Evolutionary conservation across 2,329 filamentous ascomycete species (phyloP).

Genomic region (Xenosphaeropsis pyriputrescens): DNA sequence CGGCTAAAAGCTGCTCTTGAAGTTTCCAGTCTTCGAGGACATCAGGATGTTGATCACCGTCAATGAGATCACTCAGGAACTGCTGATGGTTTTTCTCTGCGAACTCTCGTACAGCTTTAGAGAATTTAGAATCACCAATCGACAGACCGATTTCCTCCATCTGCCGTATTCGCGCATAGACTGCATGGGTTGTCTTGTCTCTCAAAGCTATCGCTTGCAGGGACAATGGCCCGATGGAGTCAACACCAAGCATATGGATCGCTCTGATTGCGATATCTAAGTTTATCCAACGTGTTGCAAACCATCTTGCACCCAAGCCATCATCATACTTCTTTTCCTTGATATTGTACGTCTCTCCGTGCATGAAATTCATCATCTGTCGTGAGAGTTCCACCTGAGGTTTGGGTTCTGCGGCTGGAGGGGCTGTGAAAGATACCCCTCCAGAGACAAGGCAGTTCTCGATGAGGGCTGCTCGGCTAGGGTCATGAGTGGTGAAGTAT

Average conservation of each 20-base stretch:
- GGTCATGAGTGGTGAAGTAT: constrained; percentile 19
- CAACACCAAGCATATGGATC: constrained; percentile 55
- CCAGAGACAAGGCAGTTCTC: constrained; percentile 11
- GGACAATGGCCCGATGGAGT: constrained; percentile 59
- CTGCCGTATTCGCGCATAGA: constrained; percentile 43
- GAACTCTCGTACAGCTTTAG: constrained; percentile 48
- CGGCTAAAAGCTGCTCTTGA: constrained; percentile 36
- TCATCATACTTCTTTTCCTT: constrained; percentile 43
- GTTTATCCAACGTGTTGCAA: constrained; percentile 62
- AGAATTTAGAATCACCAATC: constrained; percentile 48
- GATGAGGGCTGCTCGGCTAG: constrained; percentile 10
- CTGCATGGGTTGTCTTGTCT: constrained; percentile 35
- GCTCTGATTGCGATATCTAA: constrained; percentile 58
- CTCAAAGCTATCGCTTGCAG: constrained; percentile 64
- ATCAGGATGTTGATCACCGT: constrained; percentile 50
- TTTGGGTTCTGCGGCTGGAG: constrained; percentile 3
- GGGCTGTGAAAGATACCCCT: constrained; percentile 10
- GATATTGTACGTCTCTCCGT: constrained; percentile 14
- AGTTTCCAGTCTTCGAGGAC: constrained; percentile 37
- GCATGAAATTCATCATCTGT: constrained; percentile 18
- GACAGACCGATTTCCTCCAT: constrained; percentile 48
- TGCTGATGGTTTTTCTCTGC: constrained; percentile 34
- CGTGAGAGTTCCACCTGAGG: constrained; percentile 10
- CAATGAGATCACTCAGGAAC: constrained; percentile 6
- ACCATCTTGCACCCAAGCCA: constrained; percentile 61